These are phyloP conservation scores for Actinomortierella ambigua DNA, from an alignment of 371 early-diverging fungal species.

Conservation along the genomic window DNA sequence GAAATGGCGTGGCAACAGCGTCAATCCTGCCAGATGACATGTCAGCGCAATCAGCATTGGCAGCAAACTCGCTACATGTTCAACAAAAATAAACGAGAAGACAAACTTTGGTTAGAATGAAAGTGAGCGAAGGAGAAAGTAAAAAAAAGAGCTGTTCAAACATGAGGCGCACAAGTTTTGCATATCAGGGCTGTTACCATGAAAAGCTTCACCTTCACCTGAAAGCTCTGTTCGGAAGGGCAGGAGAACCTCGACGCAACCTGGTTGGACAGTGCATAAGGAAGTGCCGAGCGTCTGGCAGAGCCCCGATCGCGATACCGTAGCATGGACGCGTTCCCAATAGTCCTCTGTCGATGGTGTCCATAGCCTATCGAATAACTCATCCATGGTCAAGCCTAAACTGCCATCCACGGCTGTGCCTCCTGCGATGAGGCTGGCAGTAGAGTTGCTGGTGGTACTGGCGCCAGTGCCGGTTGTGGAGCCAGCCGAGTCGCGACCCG, in stretches of 20 bases:
- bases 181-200: no score
- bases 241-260: slow-evolving; percentile 39
- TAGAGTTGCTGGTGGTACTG: slow-evolving; percentile 3
- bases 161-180: no score
- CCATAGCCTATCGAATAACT: slow-evolving; percentile 36
- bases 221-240: slow-evolving; percentile 42
- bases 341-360: slow-evolving; percentile 38
- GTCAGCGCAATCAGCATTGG: slow-evolving; percentile 42
- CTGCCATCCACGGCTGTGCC: slow-evolving; percentile 14
- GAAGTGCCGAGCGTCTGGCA: slow-evolving; percentile 33
- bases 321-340: slow-evolving; percentile 42
- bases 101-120: slow-evolving; percentile 1
- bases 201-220: slow-evolving; percentile 40
- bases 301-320: slow-evolving; percentile 31
- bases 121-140: no score
- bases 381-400: slow-evolving; percentile 35
- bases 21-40: slow-evolving; percentile 41
- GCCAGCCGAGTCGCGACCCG: not conserved
- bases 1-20: slow-evolving; percentile 37
- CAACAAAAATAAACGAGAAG: not conserved
- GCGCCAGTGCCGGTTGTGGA: not conserved
- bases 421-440: slow-evolving; percentile 6
- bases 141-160: no score
- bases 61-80: slow-evolving; percentile 25
- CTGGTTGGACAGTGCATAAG: slow-evolving; percentile 29